These are phyloP conservation scores for Lecanicillium sp. DNA, from an alignment of 2,329 filamentous ascomycete species.

Conservation along the genomic window DNA sequence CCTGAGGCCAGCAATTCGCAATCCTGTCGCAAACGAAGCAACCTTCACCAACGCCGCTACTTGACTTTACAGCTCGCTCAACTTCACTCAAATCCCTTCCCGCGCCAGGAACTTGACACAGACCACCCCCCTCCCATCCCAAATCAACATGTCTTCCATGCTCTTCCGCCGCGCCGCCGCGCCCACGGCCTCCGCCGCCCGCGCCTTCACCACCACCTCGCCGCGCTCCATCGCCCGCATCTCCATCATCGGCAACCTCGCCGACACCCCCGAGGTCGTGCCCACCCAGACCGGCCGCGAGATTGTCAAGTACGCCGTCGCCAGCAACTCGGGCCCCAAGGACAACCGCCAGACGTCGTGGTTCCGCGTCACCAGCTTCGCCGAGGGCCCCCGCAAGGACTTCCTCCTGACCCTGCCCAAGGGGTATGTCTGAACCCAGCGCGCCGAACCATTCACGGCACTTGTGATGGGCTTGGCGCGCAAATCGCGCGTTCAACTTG, in stretches of 20 bases:
- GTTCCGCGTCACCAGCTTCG: conserved; percentile 76
- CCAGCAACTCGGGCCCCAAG: conserved; percentile 56
- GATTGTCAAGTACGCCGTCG: conserved; percentile 71
- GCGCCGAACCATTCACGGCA: background rate
- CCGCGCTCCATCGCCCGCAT: conserved; percentile 67
- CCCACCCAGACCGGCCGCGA: conserved; percentile 66
- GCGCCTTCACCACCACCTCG: conserved; percentile 71
- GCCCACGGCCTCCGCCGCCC: conserved; percentile 43
- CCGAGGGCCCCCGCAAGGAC: conserved; percentile 63
- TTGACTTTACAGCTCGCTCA: background rate
- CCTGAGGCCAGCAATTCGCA: background rate
- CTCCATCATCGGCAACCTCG: conserved; percentile 81
- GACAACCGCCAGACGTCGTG: conserved; percentile 76
- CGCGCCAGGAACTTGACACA: too few relatives aligned
- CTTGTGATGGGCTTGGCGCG: too few relatives aligned
- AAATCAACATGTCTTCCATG: conserved; percentile 38
- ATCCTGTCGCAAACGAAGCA: conserved; percentile 6
- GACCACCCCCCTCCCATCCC: conserved; percentile 7
- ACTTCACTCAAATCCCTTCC: background rate
- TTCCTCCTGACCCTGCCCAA: conserved; percentile 69
- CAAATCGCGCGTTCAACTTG: too few relatives aligned
- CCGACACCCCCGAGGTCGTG: conserved; percentile 67
- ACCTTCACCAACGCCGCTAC: background rate
- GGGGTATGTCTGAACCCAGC: conserved; percentile 56
- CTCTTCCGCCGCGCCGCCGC: conserved; percentile 48